A percentile compares a stretch with the other conserved stretches of the same genome.
Evolutionary conservation across 768 basidiomycete species (phyloP).

Genomic region (Sporobolomyces roseus): DNA sequence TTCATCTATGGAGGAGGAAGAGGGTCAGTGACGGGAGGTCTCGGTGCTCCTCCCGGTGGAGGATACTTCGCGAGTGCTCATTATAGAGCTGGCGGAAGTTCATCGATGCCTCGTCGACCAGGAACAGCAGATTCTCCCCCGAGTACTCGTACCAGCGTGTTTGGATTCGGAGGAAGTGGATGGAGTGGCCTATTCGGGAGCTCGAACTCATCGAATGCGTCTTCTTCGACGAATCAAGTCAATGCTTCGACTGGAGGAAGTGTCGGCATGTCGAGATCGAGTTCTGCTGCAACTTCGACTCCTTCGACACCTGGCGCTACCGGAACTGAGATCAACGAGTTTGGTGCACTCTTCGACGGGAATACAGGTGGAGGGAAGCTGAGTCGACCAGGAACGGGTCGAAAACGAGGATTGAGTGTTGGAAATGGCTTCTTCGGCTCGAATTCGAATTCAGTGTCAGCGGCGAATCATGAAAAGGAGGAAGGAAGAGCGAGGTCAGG

Average conservation of each 20-base stretch:
- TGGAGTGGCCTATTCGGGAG: constrained; percentile 12
- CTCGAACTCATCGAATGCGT: neutral
- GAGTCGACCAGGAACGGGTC: neutral
- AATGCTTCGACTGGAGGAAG: neutral
- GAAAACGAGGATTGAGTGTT: constrained; percentile 37
- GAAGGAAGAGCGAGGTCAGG: neutral
- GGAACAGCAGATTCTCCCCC: neutral
- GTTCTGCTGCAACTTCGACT: constrained; percentile 2
- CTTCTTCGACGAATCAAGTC: neutral
- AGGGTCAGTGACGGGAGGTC: constrained; percentile 14
- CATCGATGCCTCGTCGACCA: neutral
- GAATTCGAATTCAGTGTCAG: neutral
- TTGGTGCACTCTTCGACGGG: constrained; percentile 36
- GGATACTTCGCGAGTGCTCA: constrained; percentile 25
- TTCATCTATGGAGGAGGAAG: constrained; percentile 13
- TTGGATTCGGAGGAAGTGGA: constrained; percentile 21
- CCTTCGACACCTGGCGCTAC: neutral
- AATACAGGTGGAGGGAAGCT: neutral
- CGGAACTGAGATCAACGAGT: constrained; percentile 28
- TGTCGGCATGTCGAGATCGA: constrained; percentile 11
- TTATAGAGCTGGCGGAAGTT: neutral
- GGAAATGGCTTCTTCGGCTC: constrained; percentile 31
- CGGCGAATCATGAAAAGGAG: neutral
- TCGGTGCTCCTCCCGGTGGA: constrained; percentile 13
- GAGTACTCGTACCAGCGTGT: constrained; percentile 20